Base-by-base conservation (phyloP, 306 rosid species). In the Mimosa bimucronata region DNA sequence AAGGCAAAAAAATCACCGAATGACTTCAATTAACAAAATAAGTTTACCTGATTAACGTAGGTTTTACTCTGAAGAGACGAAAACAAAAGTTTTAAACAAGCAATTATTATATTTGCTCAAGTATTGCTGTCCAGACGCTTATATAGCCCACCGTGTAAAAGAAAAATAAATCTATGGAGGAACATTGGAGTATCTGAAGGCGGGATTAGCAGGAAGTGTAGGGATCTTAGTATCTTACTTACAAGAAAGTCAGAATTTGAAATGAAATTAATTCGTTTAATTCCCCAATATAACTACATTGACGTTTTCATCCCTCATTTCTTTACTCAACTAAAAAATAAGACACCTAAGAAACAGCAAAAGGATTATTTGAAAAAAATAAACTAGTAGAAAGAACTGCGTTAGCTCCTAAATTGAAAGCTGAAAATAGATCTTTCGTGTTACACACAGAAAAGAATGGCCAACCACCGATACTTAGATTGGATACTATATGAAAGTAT, bases 1-100 rank as follows among this genome's bases (percentile, higher is more conserved):
- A 84, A 71, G 71, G 46, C 57, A 65, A 14, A 70, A 70, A 71
- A 45, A 23, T 12, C 29, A 85, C 70, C 21, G 62, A 11, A 34
- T 34, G 38, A 34, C 38, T 34, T 34, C 2, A 34, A 34, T 34
- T 34, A 34, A 34, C 38, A 34, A 0, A 34, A 34, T 34, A 1
- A 2, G 38, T 3, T 26, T 66, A 28, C 46, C 76, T 57, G 15
- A 30, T 19, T 28, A 62, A 16, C 37, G 30, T 65, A 8, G 68
- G 41, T 26, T 29, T 66, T 34, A 37, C 14, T 34, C 19, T 31
- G 26, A 66, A 66, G 11, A 18, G 71, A 30, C 7, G 3, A 31
- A 67, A 19, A 23, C 44, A 44, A 13, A 42, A 0, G 21, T 42
- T 70, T 25, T 16, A 42, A 44, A 44, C 13, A 23, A 41, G 53